Conservation (phyloP, 176 grass and related monocot species). For the Musa itinerans region DNA sequence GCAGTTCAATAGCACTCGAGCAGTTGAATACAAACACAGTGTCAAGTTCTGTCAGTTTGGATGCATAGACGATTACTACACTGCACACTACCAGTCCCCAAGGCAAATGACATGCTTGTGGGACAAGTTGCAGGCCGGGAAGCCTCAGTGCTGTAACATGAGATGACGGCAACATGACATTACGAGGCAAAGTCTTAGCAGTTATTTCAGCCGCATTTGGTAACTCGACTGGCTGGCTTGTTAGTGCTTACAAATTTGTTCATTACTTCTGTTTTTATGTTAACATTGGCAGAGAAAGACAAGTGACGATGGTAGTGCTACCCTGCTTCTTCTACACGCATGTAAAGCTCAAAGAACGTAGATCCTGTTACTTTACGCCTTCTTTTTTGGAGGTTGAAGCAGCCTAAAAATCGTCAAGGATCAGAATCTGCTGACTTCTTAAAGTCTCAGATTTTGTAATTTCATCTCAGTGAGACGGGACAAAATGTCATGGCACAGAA, state of each 20-base stretch:
- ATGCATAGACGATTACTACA: slow-evolving; percentile 91
- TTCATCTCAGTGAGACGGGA: neutral
- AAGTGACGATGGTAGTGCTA: neutral
- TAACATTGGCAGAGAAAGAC: neutral
- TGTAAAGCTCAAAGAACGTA: too few species aligned
- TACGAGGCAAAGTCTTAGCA: neutral
- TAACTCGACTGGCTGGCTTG: neutral
- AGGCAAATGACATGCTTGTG: slow-evolving; percentile 98
- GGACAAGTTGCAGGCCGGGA: slow-evolving; percentile 69
- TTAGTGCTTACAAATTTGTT: neutral
- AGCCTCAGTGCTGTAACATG: slow-evolving; percentile 81
- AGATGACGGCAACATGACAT: slow-evolving; percentile 32
- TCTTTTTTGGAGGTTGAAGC: neutral
- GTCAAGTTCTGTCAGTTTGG: slow-evolving; percentile 82
- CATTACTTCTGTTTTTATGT: neutral
- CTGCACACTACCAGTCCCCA: slow-evolving; percentile 82
- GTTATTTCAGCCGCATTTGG: neutral
- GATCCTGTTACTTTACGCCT: too few species aligned
- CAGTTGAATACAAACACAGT: slow-evolving; percentile 59
- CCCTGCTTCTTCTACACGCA: neutral
- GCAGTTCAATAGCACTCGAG: slow-evolving; percentile 48
- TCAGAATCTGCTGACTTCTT: neutral
- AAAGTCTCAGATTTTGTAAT: neutral
- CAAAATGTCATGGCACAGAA: neutral
- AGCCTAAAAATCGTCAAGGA: neutral